Evolutionary conservation across 148 eudicot genomes (phyloP), one percentile per base, ranked within the genome.

Genomic region (Chenopodium album): DNA sequence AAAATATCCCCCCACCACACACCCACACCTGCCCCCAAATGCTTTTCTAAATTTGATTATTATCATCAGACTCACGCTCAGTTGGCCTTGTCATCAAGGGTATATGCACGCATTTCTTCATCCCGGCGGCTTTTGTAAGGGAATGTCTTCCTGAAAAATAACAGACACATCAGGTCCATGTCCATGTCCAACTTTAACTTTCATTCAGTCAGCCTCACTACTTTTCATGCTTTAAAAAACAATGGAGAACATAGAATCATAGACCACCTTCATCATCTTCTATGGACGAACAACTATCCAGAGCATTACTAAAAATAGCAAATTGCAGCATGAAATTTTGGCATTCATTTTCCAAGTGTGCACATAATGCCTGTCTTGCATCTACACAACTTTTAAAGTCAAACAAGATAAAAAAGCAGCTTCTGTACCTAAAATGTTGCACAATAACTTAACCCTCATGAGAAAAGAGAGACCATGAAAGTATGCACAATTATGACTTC

Each of bases 291-390:
- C 76, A 87, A 84, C 88, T 86, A 54, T 63, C 87, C 86, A 94
- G 81, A 41, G 94, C 92, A 82, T 91, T 90, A 10, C 81, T 79
- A 82, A 88, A 90, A 63, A 94, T 93, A 41, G 95, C 92, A 84
- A 91, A 88, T 87, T 90, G 92, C 82, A 93, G 88, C 83, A 88
- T 89, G 81, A 84, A 85, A 82, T 71, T 82, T 76, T 82, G 88
- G 83, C 92, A 89, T 89, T 94, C 93, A 84, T 86, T 82, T 79
- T 88, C 89, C 81, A 94, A 75, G 86, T 93, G 98, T 66, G 69
- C 79, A 74, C 41, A 73, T 83, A 94, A 83, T 82, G 93, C 93
- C 81, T 88, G 88, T 75, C 85, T 85, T 81, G 94, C 90, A 85
- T 88, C 98, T 94, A 68, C 34, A 76, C 26, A 69, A 19, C 47